phyloP scores from a whole-genome alignment of 1,284 basidiomycete genomes.

The Pterulicium gracile region DNA sequence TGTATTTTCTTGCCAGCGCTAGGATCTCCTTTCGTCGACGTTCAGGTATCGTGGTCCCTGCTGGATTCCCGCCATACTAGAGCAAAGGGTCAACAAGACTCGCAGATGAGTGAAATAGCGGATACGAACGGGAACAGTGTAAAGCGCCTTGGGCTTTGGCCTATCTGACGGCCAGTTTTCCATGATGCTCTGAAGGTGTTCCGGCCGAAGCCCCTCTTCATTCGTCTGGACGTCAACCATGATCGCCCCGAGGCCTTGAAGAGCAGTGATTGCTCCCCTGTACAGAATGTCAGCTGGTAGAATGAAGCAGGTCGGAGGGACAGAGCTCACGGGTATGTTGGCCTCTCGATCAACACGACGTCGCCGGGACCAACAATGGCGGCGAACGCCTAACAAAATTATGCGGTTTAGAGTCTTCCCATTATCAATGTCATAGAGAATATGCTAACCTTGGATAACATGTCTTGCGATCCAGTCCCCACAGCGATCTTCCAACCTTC shows the following conservation, averaged over 20 bases:
- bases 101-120: background rate
- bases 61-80: slow-evolving; percentile 80
- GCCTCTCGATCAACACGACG: slow-evolving; percentile 74
- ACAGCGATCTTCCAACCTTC: slow-evolving; percentile 46
- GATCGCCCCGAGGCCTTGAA: slow-evolving; percentile 46
- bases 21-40: slow-evolving; percentile 75
- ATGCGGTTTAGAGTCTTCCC: background rate
- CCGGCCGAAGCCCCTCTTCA: slow-evolving; percentile 60
- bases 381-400: slow-evolving; percentile 36
- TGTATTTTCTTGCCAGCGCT: slow-evolving; percentile 61
- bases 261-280: slow-evolving; percentile 57
- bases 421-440: background rate
- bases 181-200: slow-evolving; percentile 54
- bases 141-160: slow-evolving; percentile 72
- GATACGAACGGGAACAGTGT: slow-evolving; percentile 51
- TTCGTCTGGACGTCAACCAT: slow-evolving; percentile 77
- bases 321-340: slow-evolving; percentile 67
- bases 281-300: background rate
- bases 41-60: slow-evolving; percentile 65
- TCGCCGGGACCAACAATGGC: slow-evolving; percentile 75
- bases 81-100: background rate
- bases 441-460: slow-evolving; percentile 44
- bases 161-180: slow-evolving; percentile 69
- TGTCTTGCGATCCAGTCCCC: slow-evolving; percentile 59
- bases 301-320: background rate